Evolutionary conservation across 2,329 filamentous ascomycete species (phyloP).

Genomic region (Colletotrichum sp.): DNA sequence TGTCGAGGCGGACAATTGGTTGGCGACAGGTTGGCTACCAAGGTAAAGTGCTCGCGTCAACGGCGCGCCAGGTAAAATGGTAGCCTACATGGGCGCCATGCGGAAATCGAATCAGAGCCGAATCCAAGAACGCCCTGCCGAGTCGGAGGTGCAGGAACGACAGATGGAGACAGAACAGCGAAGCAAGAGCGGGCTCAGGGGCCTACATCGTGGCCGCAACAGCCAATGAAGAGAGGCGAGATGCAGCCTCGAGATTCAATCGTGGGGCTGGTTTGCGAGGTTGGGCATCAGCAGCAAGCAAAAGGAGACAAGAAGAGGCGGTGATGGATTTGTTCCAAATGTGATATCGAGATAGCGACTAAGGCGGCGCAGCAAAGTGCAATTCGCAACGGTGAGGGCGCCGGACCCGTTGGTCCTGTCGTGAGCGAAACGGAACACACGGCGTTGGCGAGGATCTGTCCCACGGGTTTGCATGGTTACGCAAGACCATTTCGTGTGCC

Average conservation of each 20-base stretch:
- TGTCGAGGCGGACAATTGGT: neutral
- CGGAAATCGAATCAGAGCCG: neutral
- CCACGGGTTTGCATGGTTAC: neutral
- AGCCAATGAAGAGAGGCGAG: neutral
- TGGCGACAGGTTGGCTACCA: neutral
- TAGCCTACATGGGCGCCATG: neutral
- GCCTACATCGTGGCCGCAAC: neutral
- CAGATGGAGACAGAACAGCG: neutral
- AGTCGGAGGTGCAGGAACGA: neutral
- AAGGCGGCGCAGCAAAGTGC: neutral
- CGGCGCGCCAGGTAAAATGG: neutral
- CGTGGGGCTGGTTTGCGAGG: neutral
- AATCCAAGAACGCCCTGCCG: neutral
- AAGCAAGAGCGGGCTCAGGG: constrained; percentile 4
- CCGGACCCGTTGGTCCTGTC: neutral
- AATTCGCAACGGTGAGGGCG: neutral
- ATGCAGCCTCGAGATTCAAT: neutral
- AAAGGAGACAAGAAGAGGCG: constrained; percentile 3
- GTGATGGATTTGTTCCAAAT: neutral
- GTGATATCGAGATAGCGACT: neutral
- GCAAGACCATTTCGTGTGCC: neutral
- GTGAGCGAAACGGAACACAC: neutral
- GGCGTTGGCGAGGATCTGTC: neutral
- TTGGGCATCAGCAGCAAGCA: constrained; percentile 14
- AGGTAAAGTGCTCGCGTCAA: neutral